Percentiles rank a stretch among this genome's conserved stretches.
Evolutionary conservation across 768 basidiomycete species (phyloP).

Genomic region (Myochromella boudieri): DNA sequence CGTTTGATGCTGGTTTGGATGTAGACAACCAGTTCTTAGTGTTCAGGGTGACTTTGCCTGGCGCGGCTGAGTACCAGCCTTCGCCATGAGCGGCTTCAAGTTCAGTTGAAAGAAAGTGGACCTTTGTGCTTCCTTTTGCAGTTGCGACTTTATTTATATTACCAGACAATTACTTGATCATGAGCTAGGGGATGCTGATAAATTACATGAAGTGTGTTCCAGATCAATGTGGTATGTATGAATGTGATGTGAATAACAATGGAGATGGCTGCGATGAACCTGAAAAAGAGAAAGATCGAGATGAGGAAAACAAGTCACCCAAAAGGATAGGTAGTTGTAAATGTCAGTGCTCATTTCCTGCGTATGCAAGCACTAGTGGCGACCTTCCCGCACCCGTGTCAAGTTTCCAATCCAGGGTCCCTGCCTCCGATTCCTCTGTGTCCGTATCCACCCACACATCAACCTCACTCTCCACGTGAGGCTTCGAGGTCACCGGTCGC

Average conservation of each 20-base stretch:
- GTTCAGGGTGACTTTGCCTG: constrained; percentile 58
- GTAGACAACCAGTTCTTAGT: constrained; percentile 64
- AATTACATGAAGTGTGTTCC: constrained; percentile 5
- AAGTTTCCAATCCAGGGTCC: not conserved
- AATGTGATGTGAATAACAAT: not conserved
- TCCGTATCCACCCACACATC: constrained; percentile 21
- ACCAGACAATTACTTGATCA: too few species aligned
- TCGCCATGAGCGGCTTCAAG: too few species aligned
- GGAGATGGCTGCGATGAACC: not conserved
- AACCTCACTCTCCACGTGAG: constrained; percentile 6
- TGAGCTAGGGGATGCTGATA: not conserved
- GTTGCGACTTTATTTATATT: too few species aligned
- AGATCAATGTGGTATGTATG: not conserved
- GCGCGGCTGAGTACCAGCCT: too few species aligned
- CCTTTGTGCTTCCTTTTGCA: too few species aligned
- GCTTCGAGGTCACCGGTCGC: not conserved
- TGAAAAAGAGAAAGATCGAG: not conserved
- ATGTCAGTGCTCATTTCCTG: constrained; percentile 3
- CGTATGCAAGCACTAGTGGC: too few species aligned
- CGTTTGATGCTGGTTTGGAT: constrained; percentile 54
- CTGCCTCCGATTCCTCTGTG: constrained; percentile 8
- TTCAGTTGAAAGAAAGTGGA: too few species aligned
- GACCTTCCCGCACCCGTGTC: too few species aligned
- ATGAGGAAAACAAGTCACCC: not conserved
- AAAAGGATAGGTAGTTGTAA: too few species aligned